Base-by-base conservation (phyloP, 1,139 yeast genomes). In the Pichia sp. region DNA sequence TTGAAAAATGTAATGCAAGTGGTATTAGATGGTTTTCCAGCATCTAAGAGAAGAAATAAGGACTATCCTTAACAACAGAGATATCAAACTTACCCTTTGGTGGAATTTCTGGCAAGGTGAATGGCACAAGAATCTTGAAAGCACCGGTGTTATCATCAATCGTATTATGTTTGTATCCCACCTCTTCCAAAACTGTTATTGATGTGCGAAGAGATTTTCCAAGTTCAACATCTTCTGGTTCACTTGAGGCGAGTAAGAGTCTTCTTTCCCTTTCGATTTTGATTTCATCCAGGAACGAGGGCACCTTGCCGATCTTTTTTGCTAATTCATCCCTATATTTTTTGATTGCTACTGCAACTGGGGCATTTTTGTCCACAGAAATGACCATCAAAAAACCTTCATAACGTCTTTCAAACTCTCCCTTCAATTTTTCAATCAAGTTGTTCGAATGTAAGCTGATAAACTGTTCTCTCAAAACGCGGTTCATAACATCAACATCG, bases 21-120 rank as follows among this genome's bases (percentile, higher is more conserved):
- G n/a, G n/a, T n/a, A n/a, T n/a, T n/a, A n/a, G n/a, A n/a, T n/a
- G n/a, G n/a, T n/a, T n/a, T n/a, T n/a, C n/a, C n/a, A n/a, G n/a
- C n/a, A n/a, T n/a, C 44, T 42, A 58, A 8, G 74, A 68, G 62
- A 91, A 91, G 67, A 91, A 91, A 60, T 91, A 91, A 33, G 71
- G 70, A 41, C 95, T 84, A 32, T 78, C 72, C 51, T 72, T 71
- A 37, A 91, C 80, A 42, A 72, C 72, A 31, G 66, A 62, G 29
- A 91, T 94, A 54, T 88, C 94, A 53, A 88, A 85, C 22, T 77
- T 78, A 31, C 96, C 98, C 59, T 74, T 82, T 35, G 70, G 63
- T 12, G 97, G 97, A 29, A 87, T 74, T 1, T 67, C 69, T 1
- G 95, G 94, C 49, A 88, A 69, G 34, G 59, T 62, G 46, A 88